phyloP scores from a whole-genome alignment of 768 basidiomycete species.

The Strobilomyces dryophilus region DNA sequence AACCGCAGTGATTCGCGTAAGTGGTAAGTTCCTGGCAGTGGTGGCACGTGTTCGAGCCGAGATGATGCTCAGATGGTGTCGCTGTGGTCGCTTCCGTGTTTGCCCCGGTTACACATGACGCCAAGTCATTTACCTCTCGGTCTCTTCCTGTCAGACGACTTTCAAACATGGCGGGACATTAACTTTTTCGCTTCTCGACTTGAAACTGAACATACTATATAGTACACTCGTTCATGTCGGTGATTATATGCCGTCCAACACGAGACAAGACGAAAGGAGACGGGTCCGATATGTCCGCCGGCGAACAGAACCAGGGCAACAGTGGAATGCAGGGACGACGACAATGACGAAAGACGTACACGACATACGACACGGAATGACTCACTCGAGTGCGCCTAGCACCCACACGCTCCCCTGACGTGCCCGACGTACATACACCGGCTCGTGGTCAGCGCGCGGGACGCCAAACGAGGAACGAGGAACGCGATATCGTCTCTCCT shows the following conservation, averaged over 20 bases:
- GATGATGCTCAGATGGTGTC: not conserved
- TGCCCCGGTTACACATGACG: not conserved
- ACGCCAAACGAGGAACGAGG: not conserved
- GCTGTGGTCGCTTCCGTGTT: not conserved
- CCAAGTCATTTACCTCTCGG: not conserved
- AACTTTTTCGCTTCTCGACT: not conserved
- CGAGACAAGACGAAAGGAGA: not conserved
- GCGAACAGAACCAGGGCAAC: no score
- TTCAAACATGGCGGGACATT: not conserved
- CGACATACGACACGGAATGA: not conserved
- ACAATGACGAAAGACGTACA: not conserved
- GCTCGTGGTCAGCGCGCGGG: no score
- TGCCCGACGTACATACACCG: no score
- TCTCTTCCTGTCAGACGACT: not conserved
- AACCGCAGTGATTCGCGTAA: not conserved
- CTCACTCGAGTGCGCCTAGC: not conserved
- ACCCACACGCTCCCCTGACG: no score
- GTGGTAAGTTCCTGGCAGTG: not conserved
- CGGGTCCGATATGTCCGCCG: not conserved
- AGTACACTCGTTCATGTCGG: not conserved
- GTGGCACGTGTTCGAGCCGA: not conserved
- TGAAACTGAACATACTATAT: not conserved
- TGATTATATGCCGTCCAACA: not conserved
- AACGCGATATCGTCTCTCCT: slow-evolving; percentile 22
- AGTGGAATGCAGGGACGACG: no score